A percentile compares a stretch with the other conserved stretches of the same genome.
Conservation (phyloP, 73 alveolate genomes). For the Symbiodinium pilosum region DNA sequence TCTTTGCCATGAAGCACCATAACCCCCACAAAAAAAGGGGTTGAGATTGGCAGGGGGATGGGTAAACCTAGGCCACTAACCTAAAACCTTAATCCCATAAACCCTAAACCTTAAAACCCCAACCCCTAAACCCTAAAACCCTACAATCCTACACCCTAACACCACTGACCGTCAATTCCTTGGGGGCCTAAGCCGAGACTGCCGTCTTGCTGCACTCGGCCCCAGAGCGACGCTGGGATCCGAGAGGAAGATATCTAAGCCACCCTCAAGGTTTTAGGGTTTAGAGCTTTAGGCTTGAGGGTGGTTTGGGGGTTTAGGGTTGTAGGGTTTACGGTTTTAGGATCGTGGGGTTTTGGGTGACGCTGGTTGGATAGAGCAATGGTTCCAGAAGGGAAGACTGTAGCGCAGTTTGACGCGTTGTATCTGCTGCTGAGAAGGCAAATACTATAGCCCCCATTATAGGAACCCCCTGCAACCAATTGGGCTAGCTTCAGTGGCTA, state of each 20-base stretch:
- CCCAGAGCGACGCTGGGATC: constrained; percentile 33
- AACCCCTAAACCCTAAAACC: neutral
- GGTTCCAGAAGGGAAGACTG: too few species aligned
- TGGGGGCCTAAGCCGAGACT: constrained; percentile 59
- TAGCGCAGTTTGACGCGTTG: too few species aligned
- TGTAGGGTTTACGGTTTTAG: neutral
- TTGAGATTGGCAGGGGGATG: too few species aligned
- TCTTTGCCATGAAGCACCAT: too few species aligned
- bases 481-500: too few species aligned
- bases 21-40: too few species aligned
- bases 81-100: neutral
- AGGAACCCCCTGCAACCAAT: too few species aligned
- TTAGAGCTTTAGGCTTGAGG: neutral
- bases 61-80: too few species aligned
- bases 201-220: constrained; percentile 30
- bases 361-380: neutral
- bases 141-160: neutral
- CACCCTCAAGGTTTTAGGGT: constrained; percentile 32
- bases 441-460: too few species aligned
- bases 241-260: constrained; percentile 65
- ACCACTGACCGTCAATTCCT: neutral
- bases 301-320: neutral
- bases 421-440: too few species aligned
- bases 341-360: neutral
- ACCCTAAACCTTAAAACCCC: neutral